These are phyloP conservation scores for Priceomyces medius DNA, from an alignment of 805 yeast species.

Conservation along the genomic window DNA sequence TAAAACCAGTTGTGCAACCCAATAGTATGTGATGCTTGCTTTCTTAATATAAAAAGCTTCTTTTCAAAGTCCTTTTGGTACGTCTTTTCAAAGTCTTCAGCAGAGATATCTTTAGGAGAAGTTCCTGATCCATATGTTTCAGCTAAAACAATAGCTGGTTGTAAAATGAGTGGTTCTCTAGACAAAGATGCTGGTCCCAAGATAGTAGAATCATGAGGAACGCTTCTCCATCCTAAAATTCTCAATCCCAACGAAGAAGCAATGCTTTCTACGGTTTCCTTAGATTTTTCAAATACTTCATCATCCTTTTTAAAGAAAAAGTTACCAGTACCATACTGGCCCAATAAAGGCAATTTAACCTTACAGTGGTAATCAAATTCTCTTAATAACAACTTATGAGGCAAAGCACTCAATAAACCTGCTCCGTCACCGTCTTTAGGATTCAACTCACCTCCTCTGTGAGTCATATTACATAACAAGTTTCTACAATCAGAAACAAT, in stretches of 20 bases:
- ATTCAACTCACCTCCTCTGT: slow-evolving; percentile 97
- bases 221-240: slow-evolving; percentile 92
- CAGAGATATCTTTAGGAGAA: slow-evolving; percentile 34
- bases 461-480: slow-evolving; percentile 95
- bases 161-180: slow-evolving; percentile 87
- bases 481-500: slow-evolving; percentile 87
- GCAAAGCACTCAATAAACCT: slow-evolving; percentile 90
- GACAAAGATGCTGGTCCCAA: slow-evolving; percentile 93
- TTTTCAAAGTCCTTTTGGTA: slow-evolving; percentile 73
- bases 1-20: slow-evolving; percentile 97
- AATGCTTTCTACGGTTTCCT: slow-evolving; percentile 74
- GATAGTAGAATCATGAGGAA: slow-evolving; percentile 92
- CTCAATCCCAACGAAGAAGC: slow-evolving; percentile 73
- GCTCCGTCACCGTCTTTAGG: slow-evolving; percentile 99
- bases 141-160: slow-evolving; percentile 81
- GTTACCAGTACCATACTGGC: slow-evolving; percentile 95
- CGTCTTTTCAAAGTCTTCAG: slow-evolving; percentile 53
- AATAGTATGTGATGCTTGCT: slow-evolving; percentile 85
- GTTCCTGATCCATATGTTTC: slow-evolving; percentile 23
- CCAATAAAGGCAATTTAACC: slow-evolving; percentile 68
- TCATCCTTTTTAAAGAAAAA: slow-evolving; percentile 88
- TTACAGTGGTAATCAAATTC: slow-evolving; percentile 75
- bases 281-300: slow-evolving; percentile 64
- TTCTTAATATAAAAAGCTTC: slow-evolving; percentile 80
- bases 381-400: slow-evolving; percentile 80